phyloP scores from a whole-genome alignment of 208 protist genomes.

The Herpetomonas samuelpessoai region DNA sequence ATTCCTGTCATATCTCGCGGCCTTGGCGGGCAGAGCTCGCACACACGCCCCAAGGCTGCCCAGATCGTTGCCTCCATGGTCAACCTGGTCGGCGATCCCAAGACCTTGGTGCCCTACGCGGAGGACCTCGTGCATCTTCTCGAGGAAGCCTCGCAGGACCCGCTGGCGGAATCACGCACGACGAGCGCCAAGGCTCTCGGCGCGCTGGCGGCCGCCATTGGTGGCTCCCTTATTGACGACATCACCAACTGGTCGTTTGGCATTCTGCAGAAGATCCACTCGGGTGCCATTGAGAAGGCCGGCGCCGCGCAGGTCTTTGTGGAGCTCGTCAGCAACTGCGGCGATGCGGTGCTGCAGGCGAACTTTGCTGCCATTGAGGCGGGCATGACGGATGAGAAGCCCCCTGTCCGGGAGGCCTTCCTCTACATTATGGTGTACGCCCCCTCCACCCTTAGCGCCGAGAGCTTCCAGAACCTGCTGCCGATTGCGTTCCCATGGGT shows the following conservation, averaged over 20 bases:
- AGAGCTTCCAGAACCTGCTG: conserved; percentile 80
- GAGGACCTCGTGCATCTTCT: conserved; percentile 82
- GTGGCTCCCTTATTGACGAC: conserved; percentile 57
- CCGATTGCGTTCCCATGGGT: conserved; percentile 84
- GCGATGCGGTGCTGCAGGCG: conserved; percentile 54
- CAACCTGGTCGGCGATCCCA: conserved; percentile 79
- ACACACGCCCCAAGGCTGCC: conserved; percentile 85
- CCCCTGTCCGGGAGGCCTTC: conserved; percentile 88
- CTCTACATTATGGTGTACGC: conserved; percentile 93
- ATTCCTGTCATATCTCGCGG: conserved; percentile 87
- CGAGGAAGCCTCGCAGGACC: conserved; percentile 86
- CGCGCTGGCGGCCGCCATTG: conserved; percentile 67
- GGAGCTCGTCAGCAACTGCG: conserved; percentile 80
- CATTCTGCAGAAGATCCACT: conserved; percentile 62
- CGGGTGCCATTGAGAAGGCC: conserved; percentile 81
- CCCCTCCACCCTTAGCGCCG: conserved; percentile 65
- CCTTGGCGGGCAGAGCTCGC: conserved; percentile 60
- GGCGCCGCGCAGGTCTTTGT: conserved; percentile 91
- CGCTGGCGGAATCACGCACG: conserved; percentile 76
- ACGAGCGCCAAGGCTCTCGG: conserved; percentile 87
- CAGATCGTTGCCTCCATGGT: conserved; percentile 92
- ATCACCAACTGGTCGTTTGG: conserved; percentile 83
- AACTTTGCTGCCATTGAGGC: conserved; percentile 62
- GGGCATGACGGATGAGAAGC: conserved; percentile 81
- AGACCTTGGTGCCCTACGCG: conserved; percentile 82